Evolutionary conservation across 768 basidiomycete genomes (phyloP), one percentile per base, ranked within the genome.

Genomic region (Vararia minispora): DNA sequence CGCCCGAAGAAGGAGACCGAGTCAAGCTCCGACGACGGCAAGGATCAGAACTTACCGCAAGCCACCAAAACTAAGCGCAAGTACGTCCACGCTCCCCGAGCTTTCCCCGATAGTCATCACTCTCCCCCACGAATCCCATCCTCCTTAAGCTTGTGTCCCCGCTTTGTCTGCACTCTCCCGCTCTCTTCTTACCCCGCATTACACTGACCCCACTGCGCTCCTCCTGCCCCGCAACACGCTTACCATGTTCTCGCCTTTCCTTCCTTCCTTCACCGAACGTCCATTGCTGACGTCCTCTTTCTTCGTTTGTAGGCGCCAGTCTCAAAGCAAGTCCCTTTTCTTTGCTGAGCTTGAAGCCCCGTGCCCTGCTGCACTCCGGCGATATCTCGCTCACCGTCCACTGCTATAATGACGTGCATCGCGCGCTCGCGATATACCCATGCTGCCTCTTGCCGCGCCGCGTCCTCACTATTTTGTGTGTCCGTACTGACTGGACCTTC

Each of bases 31-130:
- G 77, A 79, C 67, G 77, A 76, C 56, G 56, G 60, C 56, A 72
- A 71, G 64, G 71, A 73, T n/a, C n/a, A 58, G 55, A 62, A 49
- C 52, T 60, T 57, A 56, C 73, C 71, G 76, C 79, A 69, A 78
- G 71, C n/a, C 61, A 74, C 68, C 65, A 81, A 76, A 65, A 70
- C 67, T 63, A 83, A 82, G 68, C 71, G 79, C 74, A 84, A 83
- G 80, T 83, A 63, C 60, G 80, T 74, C 42, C 38, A 43, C 52
- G 55, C 64, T 66, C 58, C 54, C 67, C 69, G 74, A 73, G 40
- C 48, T 71, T 77, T 73, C 65, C 63, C 75, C 76, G 72, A 53
- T 56, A 60, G 59, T 59, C 58, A 65, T 59, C 61, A 59, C 58
- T 60, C 58, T 62, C 59, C 63, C 59, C 48, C 51, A 45, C 50